Evolutionary conservation across 306 rosid species (phyloP), one percentile per base, ranked within the genome.

Genomic region (Macrotyloma uniflorum): DNA sequence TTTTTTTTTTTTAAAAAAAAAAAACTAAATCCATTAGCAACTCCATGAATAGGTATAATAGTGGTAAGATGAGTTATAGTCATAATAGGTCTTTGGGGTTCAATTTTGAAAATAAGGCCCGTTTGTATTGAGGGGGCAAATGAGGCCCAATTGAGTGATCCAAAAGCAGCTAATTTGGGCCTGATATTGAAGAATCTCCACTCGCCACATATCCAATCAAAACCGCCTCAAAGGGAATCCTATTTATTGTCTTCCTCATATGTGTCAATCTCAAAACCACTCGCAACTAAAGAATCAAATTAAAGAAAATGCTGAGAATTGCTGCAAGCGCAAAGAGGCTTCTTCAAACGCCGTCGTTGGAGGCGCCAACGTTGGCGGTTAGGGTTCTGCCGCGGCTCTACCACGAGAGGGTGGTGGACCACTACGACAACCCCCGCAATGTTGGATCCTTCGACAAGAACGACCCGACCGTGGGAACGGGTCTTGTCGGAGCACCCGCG

Each of bases 401-500:
- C 83, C 98, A 95, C 76, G 97, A 92, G 91, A 85, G 97, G 89
- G 98, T 95, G 64, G 91, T 95, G 3, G 98, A 95, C 67, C 98
- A 95, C 86, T 95, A 92, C 88, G 66, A 92, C 76, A 92, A 91
- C 83, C 98, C 98, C 35, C 87, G 95, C 51, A 95, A 95, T 78
- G 98, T 95, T 5, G 98, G 98, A 30, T 85, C 98, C 26, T 88
- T 92, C 80, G 98, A 95, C 43, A 95, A 95, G 87, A 87, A 80
- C 36, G 98, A 92, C 24, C 88, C 97, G 3, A 46, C 80, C 54
- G 90, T 95, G 2, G 98, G 98, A 19, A 95, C 98, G 0, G 98
- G 98, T 20, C 93, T 95, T 33, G 98, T 95, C 18, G 98, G 99
- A 0, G 99, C 99, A 3, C 99, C 99, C 0, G 98, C 99, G 0